Base-by-base conservation (phyloP, 345 rosid genomes). In the Alliaria petiolata region DNA sequence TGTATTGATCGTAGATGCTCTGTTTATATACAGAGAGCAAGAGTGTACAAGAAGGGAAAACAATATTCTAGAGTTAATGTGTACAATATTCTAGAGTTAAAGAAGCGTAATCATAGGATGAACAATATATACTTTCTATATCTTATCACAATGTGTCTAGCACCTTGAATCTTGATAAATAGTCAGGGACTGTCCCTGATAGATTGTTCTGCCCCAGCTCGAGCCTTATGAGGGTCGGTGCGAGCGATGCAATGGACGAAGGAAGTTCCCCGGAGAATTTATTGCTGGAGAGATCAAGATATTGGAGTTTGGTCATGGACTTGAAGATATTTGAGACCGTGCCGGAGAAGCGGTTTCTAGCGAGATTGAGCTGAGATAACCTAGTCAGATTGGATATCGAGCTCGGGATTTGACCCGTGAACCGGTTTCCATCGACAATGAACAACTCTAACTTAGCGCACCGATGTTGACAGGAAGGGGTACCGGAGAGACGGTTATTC, bases 401-500 rank as follows among this genome's bases (percentile, higher is more conserved):
- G 70, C 55, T 76, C 5, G 92, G 95, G 28, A 90, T 79, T 1
- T 80, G 36, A 28, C 95, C 95, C 7, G 76, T 54, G 72, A 90
- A 83, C 17, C 59, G 82, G 52, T 88, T 90, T 6, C 97, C 90
- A 0, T 51, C 42, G 0, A 88, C 31, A 81, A 1, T 10, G 8
- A 84, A 72, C 3, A 85, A 54, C 0, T 65, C 86, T 1, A 88
- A 83, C 67, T 66, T 43, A 86, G n/a, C 72, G 57, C 66, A 31
- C 92, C 90, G 22, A 86, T 68, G 46, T 62, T 62, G 1, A 17
- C 35, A 0, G 93, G 90, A 40, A 83, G 30, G 13, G 43, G 83
- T n/a, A 68, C 97, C 97, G 11, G 86, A 85, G 57, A 88, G 87
- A 75, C 39, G 75, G 80, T 68, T 86, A 79, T 85, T 80, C 16